These are phyloP conservation scores for Clonostachys rosea DNA, from an alignment of 2,329 filamentous ascomycete species.

Conservation along the genomic window DNA sequence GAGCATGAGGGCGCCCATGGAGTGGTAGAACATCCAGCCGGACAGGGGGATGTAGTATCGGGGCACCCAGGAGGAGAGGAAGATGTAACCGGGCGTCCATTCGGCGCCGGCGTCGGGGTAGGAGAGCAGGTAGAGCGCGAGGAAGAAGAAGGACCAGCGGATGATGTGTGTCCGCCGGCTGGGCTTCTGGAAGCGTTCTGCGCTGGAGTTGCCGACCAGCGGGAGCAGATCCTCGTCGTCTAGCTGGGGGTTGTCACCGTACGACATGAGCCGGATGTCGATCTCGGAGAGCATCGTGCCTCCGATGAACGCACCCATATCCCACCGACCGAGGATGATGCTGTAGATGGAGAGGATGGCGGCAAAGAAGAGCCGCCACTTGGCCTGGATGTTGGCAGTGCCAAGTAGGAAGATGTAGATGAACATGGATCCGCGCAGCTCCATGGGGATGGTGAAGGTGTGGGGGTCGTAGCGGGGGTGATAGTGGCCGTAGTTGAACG, in stretches of 20 bases:
- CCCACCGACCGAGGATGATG: conserved; percentile 27
- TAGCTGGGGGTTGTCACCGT: background rate
- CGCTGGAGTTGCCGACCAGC: background rate
- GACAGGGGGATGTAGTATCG: conserved; percentile 27
- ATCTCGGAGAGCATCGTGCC: conserved; percentile 28
- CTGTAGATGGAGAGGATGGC: conserved; percentile 23
- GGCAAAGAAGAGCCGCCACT: conserved; percentile 22
- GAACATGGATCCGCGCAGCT: conserved; percentile 32
- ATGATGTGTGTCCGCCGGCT: conserved; percentile 5
- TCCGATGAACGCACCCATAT: conserved; percentile 31
- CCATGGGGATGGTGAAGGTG: conserved; percentile 34
- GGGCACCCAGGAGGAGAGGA: conserved; percentile 23
- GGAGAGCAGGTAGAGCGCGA: conserved; percentile 30
- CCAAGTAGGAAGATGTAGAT: conserved; percentile 32
- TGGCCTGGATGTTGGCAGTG: conserved; percentile 25
- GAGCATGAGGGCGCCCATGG: conserved; percentile 27
- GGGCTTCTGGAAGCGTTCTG: conserved; percentile 1
- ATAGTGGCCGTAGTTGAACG: conserved; percentile 30
- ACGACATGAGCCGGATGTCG: conserved; percentile 19
- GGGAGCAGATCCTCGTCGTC: conserved; percentile 7
- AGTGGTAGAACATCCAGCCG: conserved; percentile 32
- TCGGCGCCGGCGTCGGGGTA: conserved; percentile 31
- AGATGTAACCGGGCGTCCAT: conserved; percentile 27
- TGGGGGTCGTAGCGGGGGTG: conserved; percentile 34
- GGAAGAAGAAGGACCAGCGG: conserved; percentile 18